A percentile compares a stretch with the other conserved stretches of the same genome.
Conservation (phyloP, 2,329 filamentous ascomycete genomes). For the Epicoccum sorghinum region DNA sequence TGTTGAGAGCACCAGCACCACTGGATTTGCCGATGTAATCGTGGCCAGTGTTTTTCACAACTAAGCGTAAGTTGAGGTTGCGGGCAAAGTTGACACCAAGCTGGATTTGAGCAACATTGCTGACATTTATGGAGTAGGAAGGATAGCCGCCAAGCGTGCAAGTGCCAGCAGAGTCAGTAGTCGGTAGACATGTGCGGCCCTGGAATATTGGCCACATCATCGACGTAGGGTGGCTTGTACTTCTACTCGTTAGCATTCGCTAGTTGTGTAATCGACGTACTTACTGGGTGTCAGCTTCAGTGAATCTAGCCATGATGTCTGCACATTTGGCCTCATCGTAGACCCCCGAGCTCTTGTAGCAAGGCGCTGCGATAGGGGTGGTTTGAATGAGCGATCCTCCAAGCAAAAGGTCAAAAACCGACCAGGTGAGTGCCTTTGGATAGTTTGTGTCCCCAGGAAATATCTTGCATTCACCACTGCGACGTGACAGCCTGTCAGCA, state of each 20-base stretch:
- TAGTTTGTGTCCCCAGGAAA: slow-evolving; percentile 30
- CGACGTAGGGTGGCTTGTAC: slow-evolving; percentile 28
- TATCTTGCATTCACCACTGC: slow-evolving; percentile 23
- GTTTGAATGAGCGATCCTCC: slow-evolving; percentile 26
- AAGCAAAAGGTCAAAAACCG: slow-evolving; percentile 23
- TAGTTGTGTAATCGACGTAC: not conserved
- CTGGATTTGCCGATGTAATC: slow-evolving; percentile 29
- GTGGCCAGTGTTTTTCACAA: slow-evolving; percentile 32
- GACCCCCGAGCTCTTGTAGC: slow-evolving; percentile 24
- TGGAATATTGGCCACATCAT: slow-evolving; percentile 36
- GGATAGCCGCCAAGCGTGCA: slow-evolving; percentile 25
- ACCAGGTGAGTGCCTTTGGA: slow-evolving; percentile 23
- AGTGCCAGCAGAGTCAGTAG: slow-evolving; percentile 12
- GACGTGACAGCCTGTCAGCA: not conserved
- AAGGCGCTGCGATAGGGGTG: slow-evolving; percentile 28
- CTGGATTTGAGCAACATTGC: slow-evolving; percentile 24
- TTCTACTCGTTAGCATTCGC: not conserved
- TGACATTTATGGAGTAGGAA: slow-evolving; percentile 23
- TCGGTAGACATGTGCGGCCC: slow-evolving; percentile 32
- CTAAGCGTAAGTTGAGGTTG: slow-evolving; percentile 17
- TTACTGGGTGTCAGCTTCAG: slow-evolving; percentile 15
- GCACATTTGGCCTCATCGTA: slow-evolving; percentile 24
- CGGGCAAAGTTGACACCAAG: slow-evolving; percentile 26
- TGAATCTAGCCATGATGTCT: slow-evolving; percentile 18
- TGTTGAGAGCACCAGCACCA: slow-evolving; percentile 30